phyloP scores from a whole-genome alignment of 306 rosid species.

The Betula pendula region DNA sequence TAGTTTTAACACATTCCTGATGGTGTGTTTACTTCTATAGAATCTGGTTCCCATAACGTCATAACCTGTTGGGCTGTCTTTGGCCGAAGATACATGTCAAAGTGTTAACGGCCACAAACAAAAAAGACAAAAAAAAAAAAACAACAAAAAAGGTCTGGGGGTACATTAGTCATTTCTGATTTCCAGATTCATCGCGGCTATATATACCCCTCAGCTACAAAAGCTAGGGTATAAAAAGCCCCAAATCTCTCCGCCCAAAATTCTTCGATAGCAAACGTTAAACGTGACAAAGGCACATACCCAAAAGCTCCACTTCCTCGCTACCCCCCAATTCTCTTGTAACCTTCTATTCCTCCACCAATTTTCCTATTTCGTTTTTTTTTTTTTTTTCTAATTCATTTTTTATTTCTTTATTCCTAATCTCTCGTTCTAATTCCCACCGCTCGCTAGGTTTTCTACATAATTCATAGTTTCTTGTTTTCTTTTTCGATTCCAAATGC shows the following conservation, averaged over 20 bases:
- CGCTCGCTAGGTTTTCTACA: background rate
- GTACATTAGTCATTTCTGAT: slow-evolving; percentile 21
- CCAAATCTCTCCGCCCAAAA: slow-evolving; percentile 67
- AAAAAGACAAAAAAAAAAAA: background rate
- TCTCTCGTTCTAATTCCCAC: background rate
- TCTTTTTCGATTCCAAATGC: background rate
- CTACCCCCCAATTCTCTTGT: slow-evolving; percentile 24
- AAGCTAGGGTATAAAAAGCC: slow-evolving; percentile 81
- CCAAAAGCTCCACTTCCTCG: slow-evolving; percentile 13
- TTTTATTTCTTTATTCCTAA: background rate
- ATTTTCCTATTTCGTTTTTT: background rate
- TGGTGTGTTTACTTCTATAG: too few relatives aligned
- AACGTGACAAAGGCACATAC: slow-evolving; percentile 15
- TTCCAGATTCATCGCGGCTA: slow-evolving; percentile 39
- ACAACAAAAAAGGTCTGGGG: slow-evolving; percentile 9
- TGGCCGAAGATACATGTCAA: background rate
- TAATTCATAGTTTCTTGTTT: background rate
- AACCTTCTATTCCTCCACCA: slow-evolving; percentile 14
- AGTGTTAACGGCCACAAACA: background rate
- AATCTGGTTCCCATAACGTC: too few relatives aligned
- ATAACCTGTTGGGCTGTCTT: background rate
- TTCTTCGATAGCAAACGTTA: slow-evolving; percentile 43
- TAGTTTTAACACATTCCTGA: too few relatives aligned
- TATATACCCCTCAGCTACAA: slow-evolving; percentile 67
- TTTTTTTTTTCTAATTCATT: background rate